Base-by-base conservation (phyloP, 129 eudicot genomes). In the Dittrichia graveolens region DNA sequence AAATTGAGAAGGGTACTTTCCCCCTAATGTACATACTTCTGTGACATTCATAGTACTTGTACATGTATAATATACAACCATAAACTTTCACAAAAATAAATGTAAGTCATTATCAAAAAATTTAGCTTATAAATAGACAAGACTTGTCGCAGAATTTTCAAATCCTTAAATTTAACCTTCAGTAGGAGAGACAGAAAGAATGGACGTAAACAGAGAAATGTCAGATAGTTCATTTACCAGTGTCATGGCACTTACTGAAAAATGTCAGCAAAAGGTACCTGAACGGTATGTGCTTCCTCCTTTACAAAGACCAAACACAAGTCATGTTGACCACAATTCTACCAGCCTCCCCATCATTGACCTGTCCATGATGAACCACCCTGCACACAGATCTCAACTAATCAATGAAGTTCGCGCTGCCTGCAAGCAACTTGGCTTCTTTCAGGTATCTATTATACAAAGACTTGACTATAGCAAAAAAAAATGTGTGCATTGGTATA, bases 381-480 rank as follows among this genome's bases (percentile, higher is more conserved):
- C 87, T 8, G 75, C 63, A 68, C 43, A 48, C 50, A 77, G 87
- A 61, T 10, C 85, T 61, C 80, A 14, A 9, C 62, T 76, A 3
- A 70, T 85, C 13, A 71, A 83, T 37, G 49, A 85, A 70, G 73
- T 85, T 2, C 75, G 70, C 45, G 61, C 65, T 8, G 96, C 96
- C 63, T 83, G 96, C 91, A 83, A 49, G 63, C 79, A 81, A 44
- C 78, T 86, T 54, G 96, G 91, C 58, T 80, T 70, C 77, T 89
- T 89, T 76, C 95, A 85, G 91, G 95, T 88, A 72, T 66, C 6
- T 15, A 8, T 52, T 63, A 41, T 52, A 34, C 24, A 67, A 49
- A 48, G 46, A 48, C 49, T 24, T 53, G 14, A 57, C 55, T 12
- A 19, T 38, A 35, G 35, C 48, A 74, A 48, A 35, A 58, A 45